Base-by-base conservation (phyloP, 306 rosid genomes). In the Purshia tridentata region DNA sequence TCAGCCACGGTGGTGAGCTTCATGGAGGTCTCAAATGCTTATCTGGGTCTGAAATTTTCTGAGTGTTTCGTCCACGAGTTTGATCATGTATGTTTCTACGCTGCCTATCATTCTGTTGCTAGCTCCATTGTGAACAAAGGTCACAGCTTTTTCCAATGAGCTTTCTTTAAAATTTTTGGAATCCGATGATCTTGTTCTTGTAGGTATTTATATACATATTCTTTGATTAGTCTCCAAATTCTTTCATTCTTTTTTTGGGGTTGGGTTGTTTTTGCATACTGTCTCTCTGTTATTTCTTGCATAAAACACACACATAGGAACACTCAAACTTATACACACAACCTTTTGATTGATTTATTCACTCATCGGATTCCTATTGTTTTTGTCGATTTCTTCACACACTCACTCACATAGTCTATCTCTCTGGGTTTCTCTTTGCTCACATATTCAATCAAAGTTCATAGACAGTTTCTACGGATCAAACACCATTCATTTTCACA, bases 311-410 rank as follows among this genome's bases (percentile, higher is more conserved):
- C 85, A 88, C 73, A 82, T 86, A 91, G 96, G 91, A 81, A 86
- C 90, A 86, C 83, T 56, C 55, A 73, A 71, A 77, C 67, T 80
- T 77, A 77, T 77, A 84, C 79, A 86, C 72, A 74, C 69, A 22
- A 64, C 29, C 67, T 64, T 48, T 83, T 80, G 64, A 60, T 72
- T 83, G 62, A 67, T 81, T 85, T 76, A 58, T 40, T 72, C 77
- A 78, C 77, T 95, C 99, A 95, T 95, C 99, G 98, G 99, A 95
- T 95, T 95, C 89, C 91, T 78, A 75, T 72, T 65, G 53, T 57
- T 64, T 72, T 72, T 60, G 49, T 41, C 47, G 56, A 69, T 68
- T 42, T 52, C 46, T 86, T 88, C 82, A 82, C 85, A 78, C 94
- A 85, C 87, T 71, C 91, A 86, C 96, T 68, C 61, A 68, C 61